Conservation (phyloP, 148 eudicot genomes). For the Heliosperma pusillum region DNA sequence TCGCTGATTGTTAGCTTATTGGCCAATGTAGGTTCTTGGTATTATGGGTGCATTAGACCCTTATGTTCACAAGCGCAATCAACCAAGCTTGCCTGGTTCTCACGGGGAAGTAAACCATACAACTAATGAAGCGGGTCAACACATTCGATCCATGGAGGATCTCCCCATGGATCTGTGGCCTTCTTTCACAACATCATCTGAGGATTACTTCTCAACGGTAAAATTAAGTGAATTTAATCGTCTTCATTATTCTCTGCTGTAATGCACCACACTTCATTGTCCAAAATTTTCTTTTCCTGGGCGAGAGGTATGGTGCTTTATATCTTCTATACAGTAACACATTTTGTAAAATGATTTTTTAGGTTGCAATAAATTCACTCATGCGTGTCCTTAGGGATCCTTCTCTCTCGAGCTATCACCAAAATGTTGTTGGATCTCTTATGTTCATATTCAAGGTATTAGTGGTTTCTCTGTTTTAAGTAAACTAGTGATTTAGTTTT, state of each 20-base stretch:
- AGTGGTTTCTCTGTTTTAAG: background rate
- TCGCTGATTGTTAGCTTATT: background rate
- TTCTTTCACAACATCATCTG: constrained; percentile 89
- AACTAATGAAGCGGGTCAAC: constrained; percentile 73
- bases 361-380: constrained; percentile 97
- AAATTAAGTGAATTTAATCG: constrained; percentile 1
- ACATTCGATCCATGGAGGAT: constrained; percentile 78
- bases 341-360: constrained; percentile 16
- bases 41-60: constrained; percentile 99
- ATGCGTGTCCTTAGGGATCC: constrained; percentile 98
- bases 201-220: constrained; percentile 96
- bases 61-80: constrained; percentile 88
- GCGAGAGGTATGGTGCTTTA: background rate
- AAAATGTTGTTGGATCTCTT: constrained; percentile 93
- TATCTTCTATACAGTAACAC: background rate
- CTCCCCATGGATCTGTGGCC: constrained; percentile 96
- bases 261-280: background rate
- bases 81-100: constrained; percentile 69
- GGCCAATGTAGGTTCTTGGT: constrained; percentile 71
- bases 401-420: constrained; percentile 90
- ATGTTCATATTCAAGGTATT: constrained; percentile 93
- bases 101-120: constrained; percentile 75
- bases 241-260: background rate
- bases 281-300: constrained; percentile 5
- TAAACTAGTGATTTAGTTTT: background rate